Evolutionary conservation across 2,329 filamentous ascomycete species (phyloP), one percentile per base, ranked within the genome.

Genomic region (Botrytis medusae): DNA sequence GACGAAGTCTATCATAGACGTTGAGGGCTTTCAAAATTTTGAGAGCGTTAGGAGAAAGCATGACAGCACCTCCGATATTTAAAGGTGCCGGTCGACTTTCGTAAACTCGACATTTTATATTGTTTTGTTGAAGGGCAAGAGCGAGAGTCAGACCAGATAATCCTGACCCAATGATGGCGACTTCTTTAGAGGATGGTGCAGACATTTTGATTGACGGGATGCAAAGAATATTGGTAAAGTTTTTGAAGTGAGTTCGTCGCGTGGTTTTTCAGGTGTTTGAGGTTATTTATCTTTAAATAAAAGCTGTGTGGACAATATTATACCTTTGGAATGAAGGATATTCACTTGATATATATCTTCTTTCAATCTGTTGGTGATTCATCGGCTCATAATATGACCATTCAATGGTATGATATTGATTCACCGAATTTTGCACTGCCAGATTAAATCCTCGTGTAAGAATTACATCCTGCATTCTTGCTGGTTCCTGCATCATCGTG

Each of bases 11-110:
- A 1, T 83, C 63, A 76, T 88, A 88, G 4, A 89, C 80, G 0
- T 82, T 84, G 0, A 90, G 79, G 0, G 77, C 79, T 74, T 89
- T 85, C 0, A 91, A 83, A 57, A 89, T 82, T 6, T 84, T 83
- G 1, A 90, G 83, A 0, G 87, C 86, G 71, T 90, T 90, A 8
- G 88, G 88, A 0, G 87, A 88, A 3, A 90, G 84, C 85, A 89
- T 88, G 44, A 90, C 82, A 0, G 86, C 87, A 4, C 88, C 88
- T 29, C 86, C 86, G 37, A 85, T 85, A 74, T 86, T 83, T 2
- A 85, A 82, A 1, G 84, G 82, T 0, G 83, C 82, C 0, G 81
- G 73, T 14, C 85, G 83, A 22, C 83, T 81, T 74, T 90, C 88
- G 74, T 88, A 90, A 69, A 90, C 80, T 4, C 81, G 85, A 74